These are phyloP conservation scores for Tephrocybe sp. DNA, from an alignment of 768 basidiomycete species.

Conservation along the genomic window DNA sequence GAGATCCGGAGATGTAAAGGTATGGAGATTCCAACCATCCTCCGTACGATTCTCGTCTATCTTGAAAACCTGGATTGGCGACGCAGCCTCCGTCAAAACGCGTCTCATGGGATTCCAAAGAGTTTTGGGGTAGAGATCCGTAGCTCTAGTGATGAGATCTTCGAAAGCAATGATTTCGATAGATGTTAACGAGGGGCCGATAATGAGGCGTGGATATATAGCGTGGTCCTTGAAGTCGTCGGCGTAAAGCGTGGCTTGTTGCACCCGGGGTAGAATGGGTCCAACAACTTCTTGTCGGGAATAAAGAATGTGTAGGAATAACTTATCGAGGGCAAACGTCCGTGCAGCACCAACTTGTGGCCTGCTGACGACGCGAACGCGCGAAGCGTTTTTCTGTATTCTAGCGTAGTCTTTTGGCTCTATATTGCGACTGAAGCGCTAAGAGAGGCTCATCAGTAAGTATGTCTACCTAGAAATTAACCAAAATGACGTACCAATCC, in stretches of 20 bases:
- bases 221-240: conserved; percentile 7
- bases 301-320: conserved; percentile 8
- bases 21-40: conserved; percentile 8
- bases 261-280: conserved; percentile 3
- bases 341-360: neutral
- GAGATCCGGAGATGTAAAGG: conserved; percentile 4
- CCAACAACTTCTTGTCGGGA: conserved; percentile 6
- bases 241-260: conserved; percentile 3
- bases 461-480: neutral
- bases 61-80: conserved; percentile 1
- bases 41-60: conserved; percentile 8
- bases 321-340: conserved; percentile 3
- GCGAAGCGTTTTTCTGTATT: conserved; percentile 3
- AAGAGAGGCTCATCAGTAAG: neutral
- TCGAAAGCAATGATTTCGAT: conserved; percentile 6
- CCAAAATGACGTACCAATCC: conserved; percentile 4
- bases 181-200: conserved; percentile 4
- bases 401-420: conserved; percentile 1
- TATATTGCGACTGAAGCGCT: conserved; percentile 8
- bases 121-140: neutral
- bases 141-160: conserved; percentile 2
- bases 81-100: neutral
- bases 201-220: conserved; percentile 10
- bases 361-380: conserved; percentile 4
- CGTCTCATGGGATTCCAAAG: conserved; percentile 6